A percentile compares a stretch with the other conserved stretches of the same genome.
These are phyloP conservation scores for Gossypium trilobum DNA, from an alignment of 441 rosid genomes.

Conservation along the genomic window DNA sequence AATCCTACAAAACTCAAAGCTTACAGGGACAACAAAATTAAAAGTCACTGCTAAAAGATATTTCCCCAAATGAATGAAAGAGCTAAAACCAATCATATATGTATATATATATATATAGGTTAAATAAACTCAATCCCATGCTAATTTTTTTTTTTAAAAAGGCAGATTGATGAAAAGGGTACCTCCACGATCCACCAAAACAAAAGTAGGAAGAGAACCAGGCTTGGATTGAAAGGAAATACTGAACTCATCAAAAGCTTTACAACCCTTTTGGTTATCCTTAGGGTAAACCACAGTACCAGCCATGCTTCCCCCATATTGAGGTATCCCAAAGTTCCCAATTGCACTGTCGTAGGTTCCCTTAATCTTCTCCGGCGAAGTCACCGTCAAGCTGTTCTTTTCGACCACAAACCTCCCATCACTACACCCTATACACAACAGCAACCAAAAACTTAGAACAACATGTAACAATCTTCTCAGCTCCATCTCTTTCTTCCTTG, in stretches of 20 bases:
- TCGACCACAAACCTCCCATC: conserved; percentile 81
- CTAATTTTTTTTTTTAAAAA: background rate
- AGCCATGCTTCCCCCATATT: conserved; percentile 97
- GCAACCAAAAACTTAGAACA: conserved; percentile 36
- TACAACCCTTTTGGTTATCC: conserved; percentile 71
- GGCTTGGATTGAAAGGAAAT: conserved; percentile 65
- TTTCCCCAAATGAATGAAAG: background rate
- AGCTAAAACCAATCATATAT: background rate
- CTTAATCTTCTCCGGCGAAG: conserved; percentile 82
- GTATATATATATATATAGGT: background rate
- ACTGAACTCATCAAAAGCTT: conserved; percentile 52
- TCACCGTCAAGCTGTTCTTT: conserved; percentile 83
- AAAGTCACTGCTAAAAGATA: background rate
- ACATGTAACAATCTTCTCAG: conserved; percentile 8
- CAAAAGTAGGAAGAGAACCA: conserved; percentile 79
- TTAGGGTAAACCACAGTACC: conserved; percentile 74
- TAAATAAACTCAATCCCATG: background rate
- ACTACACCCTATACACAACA: conserved; percentile 18
- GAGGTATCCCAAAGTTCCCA: conserved; percentile 96
- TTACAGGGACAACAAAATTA: background rate
- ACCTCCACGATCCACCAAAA: conserved; percentile 95
- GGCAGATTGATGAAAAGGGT: background rate
- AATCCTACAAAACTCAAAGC: background rate
- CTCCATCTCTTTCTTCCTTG: conserved; percentile 5
- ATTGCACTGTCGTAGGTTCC: conserved; percentile 86